These are phyloP conservation scores for Candida tropicalis DNA, from an alignment of 1,139 yeast species.

Conservation along the genomic window DNA sequence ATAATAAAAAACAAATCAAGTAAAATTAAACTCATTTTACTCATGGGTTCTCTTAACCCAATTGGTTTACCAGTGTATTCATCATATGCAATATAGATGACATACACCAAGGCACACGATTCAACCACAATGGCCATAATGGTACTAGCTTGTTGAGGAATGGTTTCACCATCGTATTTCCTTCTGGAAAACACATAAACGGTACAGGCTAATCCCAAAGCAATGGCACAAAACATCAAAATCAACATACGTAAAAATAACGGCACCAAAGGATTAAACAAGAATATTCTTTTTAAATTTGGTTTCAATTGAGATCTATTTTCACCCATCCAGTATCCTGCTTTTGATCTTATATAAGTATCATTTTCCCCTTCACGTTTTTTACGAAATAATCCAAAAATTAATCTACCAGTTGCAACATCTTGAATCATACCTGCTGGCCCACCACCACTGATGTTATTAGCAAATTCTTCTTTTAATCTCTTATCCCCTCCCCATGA, in stretches of 20 bases:
- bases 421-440: slow-evolving; percentile 9
- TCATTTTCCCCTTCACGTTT: slow-evolving; percentile 20
- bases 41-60: slow-evolving; percentile 82
- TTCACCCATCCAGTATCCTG: slow-evolving; percentile 71
- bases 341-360: slow-evolving; percentile 50
- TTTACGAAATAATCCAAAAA: slow-evolving; percentile 10
- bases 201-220: slow-evolving; percentile 69
- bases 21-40: slow-evolving; percentile 75
- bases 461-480: slow-evolving; percentile 32
- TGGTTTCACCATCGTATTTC: slow-evolving; percentile 38
- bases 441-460: slow-evolving; percentile 3
- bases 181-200: slow-evolving; percentile 54
- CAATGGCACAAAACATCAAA: slow-evolving; percentile 58
- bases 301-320: slow-evolving; percentile 70
- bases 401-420: slow-evolving; percentile 6
- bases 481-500: slow-evolving; percentile 76
- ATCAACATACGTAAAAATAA: slow-evolving; percentile 72
- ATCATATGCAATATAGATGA: slow-evolving; percentile 82
- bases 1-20: slow-evolving; percentile 85
- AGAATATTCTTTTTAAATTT: slow-evolving; percentile 55
- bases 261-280: slow-evolving; percentile 82
- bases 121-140: slow-evolving; percentile 91
- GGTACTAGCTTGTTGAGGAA: slow-evolving; percentile 84
- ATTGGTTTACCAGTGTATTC: slow-evolving; percentile 91
- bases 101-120: slow-evolving; percentile 73